Percentiles rank a stretch among this genome's conserved stretches.
Conservation (phyloP, 1,284 basidiomycete species). For the Ganoderma multipileum region DNA sequence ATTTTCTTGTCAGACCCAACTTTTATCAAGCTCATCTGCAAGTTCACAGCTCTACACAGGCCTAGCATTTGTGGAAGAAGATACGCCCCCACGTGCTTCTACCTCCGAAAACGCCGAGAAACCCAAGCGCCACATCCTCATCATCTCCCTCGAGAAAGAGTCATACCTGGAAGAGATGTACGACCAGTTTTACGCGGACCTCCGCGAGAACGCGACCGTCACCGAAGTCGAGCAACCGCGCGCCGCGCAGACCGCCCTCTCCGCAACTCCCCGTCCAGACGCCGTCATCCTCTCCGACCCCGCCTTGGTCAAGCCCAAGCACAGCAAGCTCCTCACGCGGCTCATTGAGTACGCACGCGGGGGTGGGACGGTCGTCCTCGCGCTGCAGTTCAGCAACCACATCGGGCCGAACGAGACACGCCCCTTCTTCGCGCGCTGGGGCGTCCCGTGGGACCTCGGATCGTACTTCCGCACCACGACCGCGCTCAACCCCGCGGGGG, state of each 20-base stretch:
- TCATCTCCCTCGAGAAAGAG: constrained; percentile 25
- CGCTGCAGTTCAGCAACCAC: constrained; percentile 7
- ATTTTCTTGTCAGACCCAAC: not conserved
- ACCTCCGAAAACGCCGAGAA: not conserved
- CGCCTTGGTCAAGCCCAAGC: constrained; percentile 4
- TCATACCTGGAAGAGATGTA: constrained; percentile 14
- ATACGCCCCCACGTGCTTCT: not conserved
- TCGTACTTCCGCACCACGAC: constrained; percentile 29
- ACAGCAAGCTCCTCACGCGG: constrained; percentile 7
- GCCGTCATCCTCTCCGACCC: constrained; percentile 28
- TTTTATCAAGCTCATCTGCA: not conserved
- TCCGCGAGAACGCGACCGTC: constrained; percentile 21
- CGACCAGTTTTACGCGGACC: constrained; percentile 20
- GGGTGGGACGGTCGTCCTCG: not conserved
- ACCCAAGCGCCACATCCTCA: constrained; percentile 19
- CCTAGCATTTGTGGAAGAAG: not conserved
- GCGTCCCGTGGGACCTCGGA: constrained; percentile 26
- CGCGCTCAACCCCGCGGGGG: constrained; percentile 28
- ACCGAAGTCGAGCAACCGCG: constrained; percentile 7
- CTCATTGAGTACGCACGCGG: constrained; percentile 17
- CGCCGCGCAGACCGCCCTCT: constrained; percentile 17
- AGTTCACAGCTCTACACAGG: not conserved
- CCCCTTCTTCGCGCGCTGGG: constrained; percentile 23
- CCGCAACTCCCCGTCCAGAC: constrained; percentile 12
- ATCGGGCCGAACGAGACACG: constrained; percentile 4